Base-by-base conservation (phyloP, 768 basidiomycete genomes). In the Lentinula sp. region DNA sequence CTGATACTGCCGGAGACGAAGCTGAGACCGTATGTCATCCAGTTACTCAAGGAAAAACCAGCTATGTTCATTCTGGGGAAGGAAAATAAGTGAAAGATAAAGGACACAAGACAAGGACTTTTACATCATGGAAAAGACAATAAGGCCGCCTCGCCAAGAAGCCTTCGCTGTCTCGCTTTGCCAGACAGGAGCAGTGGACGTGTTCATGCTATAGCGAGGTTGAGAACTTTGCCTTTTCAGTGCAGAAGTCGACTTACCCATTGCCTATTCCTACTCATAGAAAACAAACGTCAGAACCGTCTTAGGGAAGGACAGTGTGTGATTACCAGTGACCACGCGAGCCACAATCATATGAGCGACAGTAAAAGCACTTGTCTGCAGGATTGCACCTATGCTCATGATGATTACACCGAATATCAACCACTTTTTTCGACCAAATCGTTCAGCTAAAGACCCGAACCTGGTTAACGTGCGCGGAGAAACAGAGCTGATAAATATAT, bases 1-100 rank as follows among this genome's bases (percentile, higher is more conserved):
- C 77, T 68, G 16, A 80, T 67, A 65, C 75, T 77, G 21, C 79
- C 78, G 5, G 68, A 56, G 16, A 75, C 63, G 64, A 76, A 81
- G 65, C 78, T 80, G 65, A 80, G 78, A 9, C 79, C 78, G 62
- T 81, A 81, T 0, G 80, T 81, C 77, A 81, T 78, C 80, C 80
- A 81, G 61, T 81, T 80, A 60, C 78, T 79, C 45, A 80, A 64
- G 1, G 79, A 80, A 62, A 81, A 81, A 0, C 79, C 80, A 7
- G 77, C 80, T 43, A 80, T 77, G 62, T 80, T 80, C 78, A 80
- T 80, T 39, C 80, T 80, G 21, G 10, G 37, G 23, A 13, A 56
- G 18, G 6, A 23, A 39, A 15, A 11, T 39, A 23, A 39, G 34
- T 7, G 16, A 13, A 52, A 21, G 23, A 10, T 18, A 23, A 4